These are phyloP conservation scores for Epichloe typhina DNA, from an alignment of 2,329 filamentous ascomycete genomes.

Conservation along the genomic window DNA sequence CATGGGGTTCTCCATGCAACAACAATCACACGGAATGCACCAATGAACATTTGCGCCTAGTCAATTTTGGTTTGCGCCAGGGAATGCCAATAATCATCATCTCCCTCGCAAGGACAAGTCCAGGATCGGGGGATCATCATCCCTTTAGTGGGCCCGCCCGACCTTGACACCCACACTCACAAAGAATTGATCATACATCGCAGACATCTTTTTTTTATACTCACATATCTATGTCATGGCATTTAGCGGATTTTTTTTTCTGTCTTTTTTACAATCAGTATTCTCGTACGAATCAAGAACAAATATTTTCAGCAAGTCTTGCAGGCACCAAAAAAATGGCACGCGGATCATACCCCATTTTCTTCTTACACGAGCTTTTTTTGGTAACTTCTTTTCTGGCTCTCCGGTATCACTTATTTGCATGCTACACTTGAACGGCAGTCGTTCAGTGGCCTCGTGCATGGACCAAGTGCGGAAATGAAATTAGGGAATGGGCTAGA, in stretches of 20 bases:
- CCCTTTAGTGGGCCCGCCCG: conserved; percentile 5
- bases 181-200: background rate
- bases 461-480: conserved; percentile 7
- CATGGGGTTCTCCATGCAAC: conserved; percentile 28
- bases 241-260: conserved; percentile 30
- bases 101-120: background rate
- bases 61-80: background rate
- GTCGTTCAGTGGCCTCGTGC: conserved; percentile 7
- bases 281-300: conserved; percentile 15
- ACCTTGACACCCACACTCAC: background rate
- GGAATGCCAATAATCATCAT: background rate
- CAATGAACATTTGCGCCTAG: conserved; percentile 26
- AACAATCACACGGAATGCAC: conserved; percentile 18
- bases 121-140: background rate
- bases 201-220: background rate
- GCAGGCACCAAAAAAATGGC: conserved; percentile 26
- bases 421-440: conserved; percentile 11
- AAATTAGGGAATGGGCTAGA: conserved; percentile 3
- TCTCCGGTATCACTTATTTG: conserved; percentile 12
- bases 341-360: conserved; percentile 24
- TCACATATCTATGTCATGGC: conserved; percentile 26
- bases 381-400: conserved; percentile 10
- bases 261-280: background rate
- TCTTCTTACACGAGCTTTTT: conserved; percentile 9
- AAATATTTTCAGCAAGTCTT: conserved; percentile 20